Percentiles rank a stretch among this genome's conserved stretches.
These are phyloP conservation scores for Malus hybrid DNA, from an alignment of 331 rosid species.

Conservation along the genomic window DNA sequence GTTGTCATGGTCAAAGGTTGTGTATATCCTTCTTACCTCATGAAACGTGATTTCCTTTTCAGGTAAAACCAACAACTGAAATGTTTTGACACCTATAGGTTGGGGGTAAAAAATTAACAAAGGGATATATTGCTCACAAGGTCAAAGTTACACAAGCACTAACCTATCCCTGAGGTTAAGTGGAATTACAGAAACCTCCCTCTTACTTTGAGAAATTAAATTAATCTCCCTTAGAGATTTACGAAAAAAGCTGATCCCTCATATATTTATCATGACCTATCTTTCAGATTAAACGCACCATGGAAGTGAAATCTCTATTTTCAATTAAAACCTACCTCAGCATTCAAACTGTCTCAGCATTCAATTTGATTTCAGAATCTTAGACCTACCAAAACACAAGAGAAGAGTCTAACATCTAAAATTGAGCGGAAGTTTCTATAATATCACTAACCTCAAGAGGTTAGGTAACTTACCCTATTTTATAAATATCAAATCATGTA, in stretches of 20 bases:
- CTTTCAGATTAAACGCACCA: not conserved
- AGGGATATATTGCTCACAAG: too few relatives aligned
- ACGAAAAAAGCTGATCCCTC: not conserved
- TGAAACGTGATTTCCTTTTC: not conserved
- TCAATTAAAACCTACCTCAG: not conserved
- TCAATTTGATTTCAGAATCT: not conserved
- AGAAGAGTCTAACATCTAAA: not conserved
- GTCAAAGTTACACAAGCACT: not conserved
- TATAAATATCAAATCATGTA: not conserved
- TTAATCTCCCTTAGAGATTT: not conserved
- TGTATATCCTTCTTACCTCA: not conserved
- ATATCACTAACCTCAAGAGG: not conserved
- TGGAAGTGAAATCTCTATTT: not conserved
- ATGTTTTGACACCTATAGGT: too few relatives aligned
- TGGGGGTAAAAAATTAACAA: not conserved
- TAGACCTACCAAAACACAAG: not conserved
- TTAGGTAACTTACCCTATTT: not conserved
- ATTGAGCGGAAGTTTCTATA: not conserved
- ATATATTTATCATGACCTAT: not conserved
- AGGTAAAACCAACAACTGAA: not conserved
- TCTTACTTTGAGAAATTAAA: not conserved
- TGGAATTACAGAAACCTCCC: not conserved
- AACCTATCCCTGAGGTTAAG: not conserved
- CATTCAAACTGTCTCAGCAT: not conserved
- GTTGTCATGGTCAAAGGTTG: not conserved